Conservation (phyloP, 176 grass and related monocot genomes). For the Oryza glaberrima region DNA sequence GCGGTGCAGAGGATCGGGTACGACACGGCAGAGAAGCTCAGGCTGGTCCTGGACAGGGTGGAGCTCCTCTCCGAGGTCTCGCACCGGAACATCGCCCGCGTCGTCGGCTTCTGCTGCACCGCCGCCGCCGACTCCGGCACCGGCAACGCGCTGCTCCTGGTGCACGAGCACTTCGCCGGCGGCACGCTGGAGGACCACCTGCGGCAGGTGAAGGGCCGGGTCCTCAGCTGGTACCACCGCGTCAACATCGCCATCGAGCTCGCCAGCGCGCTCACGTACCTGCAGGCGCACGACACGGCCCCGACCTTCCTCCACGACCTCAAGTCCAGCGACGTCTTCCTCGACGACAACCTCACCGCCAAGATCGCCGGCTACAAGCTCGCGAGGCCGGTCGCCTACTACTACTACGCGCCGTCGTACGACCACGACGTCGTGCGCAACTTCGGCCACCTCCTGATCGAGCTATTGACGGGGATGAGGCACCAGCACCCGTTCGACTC, state of each 20-base stretch:
- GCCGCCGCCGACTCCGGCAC: conserved; percentile 50
- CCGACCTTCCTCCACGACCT: conserved; percentile 75
- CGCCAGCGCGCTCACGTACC: conserved; percentile 75
- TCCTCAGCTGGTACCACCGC: conserved; percentile 79
- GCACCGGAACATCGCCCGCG: conserved; percentile 70
- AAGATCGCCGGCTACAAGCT: conserved; percentile 80
- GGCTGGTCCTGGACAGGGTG: conserved; percentile 59
- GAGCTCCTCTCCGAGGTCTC: conserved; percentile 69
- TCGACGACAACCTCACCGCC: conserved; percentile 61
- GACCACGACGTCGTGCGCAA: conserved; percentile 69
- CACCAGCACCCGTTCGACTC: conserved; percentile 58
- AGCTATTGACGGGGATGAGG: conserved; percentile 70
- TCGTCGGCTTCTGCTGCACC: conserved; percentile 71
- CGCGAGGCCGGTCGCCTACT: conserved; percentile 41
- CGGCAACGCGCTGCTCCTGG: conserved; percentile 59
- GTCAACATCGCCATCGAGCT: conserved; percentile 83
- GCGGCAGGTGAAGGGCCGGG: conserved; percentile 42
- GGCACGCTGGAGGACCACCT: conserved; percentile 88
- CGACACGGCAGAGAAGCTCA: conserved; percentile 52
- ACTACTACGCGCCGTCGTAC: not conserved
- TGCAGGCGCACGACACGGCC: conserved; percentile 58
- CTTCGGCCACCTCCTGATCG: conserved; percentile 75
- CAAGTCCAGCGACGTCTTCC: conserved; percentile 68
- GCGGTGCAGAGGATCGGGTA: conserved; percentile 80
- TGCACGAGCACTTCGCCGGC: conserved; percentile 76